Base-by-base conservation (phyloP, 768 basidiomycete species). In the Boletus bicolor region DNA sequence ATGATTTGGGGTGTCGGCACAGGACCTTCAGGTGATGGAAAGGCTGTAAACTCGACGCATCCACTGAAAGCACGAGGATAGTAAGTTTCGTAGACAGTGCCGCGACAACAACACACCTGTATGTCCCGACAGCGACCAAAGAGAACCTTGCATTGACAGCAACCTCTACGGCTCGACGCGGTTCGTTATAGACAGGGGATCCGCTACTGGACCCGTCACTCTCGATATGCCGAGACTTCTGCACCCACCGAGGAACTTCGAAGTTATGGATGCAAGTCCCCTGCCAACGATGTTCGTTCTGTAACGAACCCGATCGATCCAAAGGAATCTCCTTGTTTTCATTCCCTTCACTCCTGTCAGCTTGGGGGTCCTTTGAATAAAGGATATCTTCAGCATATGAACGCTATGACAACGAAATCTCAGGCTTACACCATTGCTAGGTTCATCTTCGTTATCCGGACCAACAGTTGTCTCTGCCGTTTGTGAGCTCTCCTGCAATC, bases 71-170 rank as follows among this genome's bases (percentile, higher is more conserved):
- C 5, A 44, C 52, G 36, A 11, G 36, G 17, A 44, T 34, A 10
- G 24, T 47, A 4, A 44, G 42, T 46, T 58, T 56, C n/a, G n/a
- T 24, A 42, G 34, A 26, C 5, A 30, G 36, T 4, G 37, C 51
- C 17, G 35, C 34, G 24, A 37, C 26, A 49, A 37, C 15, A 55
- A 53, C 54, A 53, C 50, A 90, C 92, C 85, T 79, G 21, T 77
- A 72, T 7, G 86, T 91, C 10, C 94, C 94, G 32, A 93, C 77
- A 8, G 91, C 91, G 53, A 92, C 76, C 35, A 95, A 64, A 30
- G 91, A 93, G 65, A 96, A 94, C 66, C 83, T 86, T 21, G 76
- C 74, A 65, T 95, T 96, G 59, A 93, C 75, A 5, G 86, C 84
- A 9, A 89, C 76, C 10, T 75, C 74, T 37, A 83, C 79, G 5